Evolutionary conservation across 2,329 filamentous ascomycete species (phyloP).

Genomic region (Alternaria ethzedia): DNA sequence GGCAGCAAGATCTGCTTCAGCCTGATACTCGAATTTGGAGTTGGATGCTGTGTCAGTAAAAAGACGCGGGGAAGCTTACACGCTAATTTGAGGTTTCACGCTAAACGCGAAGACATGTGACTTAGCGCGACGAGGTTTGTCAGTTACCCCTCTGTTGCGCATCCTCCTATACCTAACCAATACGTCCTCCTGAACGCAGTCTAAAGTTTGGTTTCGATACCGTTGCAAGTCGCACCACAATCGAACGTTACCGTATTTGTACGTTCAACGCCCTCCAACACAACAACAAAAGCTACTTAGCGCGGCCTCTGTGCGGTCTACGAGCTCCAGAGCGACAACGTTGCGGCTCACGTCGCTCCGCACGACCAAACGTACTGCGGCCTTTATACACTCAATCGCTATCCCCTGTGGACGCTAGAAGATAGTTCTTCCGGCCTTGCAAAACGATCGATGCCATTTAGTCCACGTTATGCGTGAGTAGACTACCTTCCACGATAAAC

Average conservation of each 20-base stretch:
- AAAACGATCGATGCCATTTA: neutral
- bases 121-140: neutral
- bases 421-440: neutral
- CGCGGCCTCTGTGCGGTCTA: too few species aligned
- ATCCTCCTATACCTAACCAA: too few species aligned
- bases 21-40: neutral
- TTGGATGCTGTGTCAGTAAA: neutral
- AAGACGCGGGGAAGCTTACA: neutral
- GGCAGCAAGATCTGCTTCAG: neutral
- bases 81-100: neutral
- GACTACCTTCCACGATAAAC: neutral
- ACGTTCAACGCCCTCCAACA: too few species aligned
- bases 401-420: neutral
- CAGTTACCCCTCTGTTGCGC: neutral
- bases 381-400: neutral
- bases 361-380: neutral
- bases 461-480: neutral
- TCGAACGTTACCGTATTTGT: too few species aligned
- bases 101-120: slow-evolving; percentile 4
- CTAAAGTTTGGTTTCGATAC: too few species aligned
- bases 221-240: too few species aligned
- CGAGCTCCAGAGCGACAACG: too few species aligned
- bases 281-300: too few species aligned
- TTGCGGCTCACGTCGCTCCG: neutral
- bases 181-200: too few species aligned